Evolutionary conservation across 2,329 filamentous ascomycete species (phyloP).

Genomic region (Podosphaera xanthii): DNA sequence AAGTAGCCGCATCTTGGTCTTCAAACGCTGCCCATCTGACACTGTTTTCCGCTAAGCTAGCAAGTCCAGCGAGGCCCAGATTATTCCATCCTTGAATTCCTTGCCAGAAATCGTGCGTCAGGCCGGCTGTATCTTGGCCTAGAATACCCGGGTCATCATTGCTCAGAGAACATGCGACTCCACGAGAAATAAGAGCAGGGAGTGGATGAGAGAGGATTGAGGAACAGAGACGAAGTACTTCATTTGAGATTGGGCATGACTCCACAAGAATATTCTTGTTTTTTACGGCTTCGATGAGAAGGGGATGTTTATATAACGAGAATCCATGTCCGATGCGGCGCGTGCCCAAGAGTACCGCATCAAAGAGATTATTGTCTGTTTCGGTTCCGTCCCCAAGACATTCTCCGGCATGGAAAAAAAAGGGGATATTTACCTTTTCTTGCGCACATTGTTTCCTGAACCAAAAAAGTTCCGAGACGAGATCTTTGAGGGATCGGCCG

Average conservation of each 20-base stretch:
- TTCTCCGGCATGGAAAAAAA: conserved; percentile 86
- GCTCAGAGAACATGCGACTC: conserved; percentile 62
- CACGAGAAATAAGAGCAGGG: conserved; percentile 62
- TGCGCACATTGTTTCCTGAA: conserved; percentile 68
- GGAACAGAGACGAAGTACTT: conserved; percentile 57
- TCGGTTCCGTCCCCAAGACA: conserved; percentile 56
- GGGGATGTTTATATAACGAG: conserved; percentile 73
- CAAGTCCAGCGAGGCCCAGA: conserved; percentile 66
- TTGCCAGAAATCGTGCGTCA: conserved; percentile 91
- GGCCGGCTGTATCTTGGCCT: conserved; percentile 57
- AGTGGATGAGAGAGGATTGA: conserved; percentile 60
- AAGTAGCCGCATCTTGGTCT: conserved; percentile 47
- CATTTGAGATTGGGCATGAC: conserved; percentile 77
- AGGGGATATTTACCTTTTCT: conserved; percentile 62
- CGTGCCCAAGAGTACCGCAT: conserved; percentile 69
- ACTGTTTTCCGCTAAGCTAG: conserved; percentile 76
- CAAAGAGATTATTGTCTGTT: conserved; percentile 66
- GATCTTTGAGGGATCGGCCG: conserved; percentile 50
- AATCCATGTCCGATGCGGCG: conserved; percentile 77
- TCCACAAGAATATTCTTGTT: conserved; percentile 75
- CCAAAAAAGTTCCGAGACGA: conserved; percentile 77
- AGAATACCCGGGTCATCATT: conserved; percentile 84
- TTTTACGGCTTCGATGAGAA: conserved; percentile 72
- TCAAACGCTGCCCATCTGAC: conserved; percentile 78
- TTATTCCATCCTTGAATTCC: conserved; percentile 81